These are phyloP conservation scores for Nepenthes mirabilis DNA, from an alignment of 148 eudicot genomes.

Conservation along the genomic window DNA sequence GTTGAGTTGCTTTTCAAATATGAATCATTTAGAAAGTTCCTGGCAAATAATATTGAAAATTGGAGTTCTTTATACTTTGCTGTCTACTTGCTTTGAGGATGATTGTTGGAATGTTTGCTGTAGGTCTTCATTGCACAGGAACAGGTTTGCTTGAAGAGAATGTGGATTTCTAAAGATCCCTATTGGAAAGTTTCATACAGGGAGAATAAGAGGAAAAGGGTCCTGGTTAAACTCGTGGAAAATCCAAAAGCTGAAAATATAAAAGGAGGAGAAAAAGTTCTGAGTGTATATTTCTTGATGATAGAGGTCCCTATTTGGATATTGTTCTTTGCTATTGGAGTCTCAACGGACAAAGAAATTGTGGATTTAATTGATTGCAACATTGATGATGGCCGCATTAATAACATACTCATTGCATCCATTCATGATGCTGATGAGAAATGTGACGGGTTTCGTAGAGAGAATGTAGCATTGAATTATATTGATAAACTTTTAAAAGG, in stretches of 20 bases:
- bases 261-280: slow-evolving; percentile 48
- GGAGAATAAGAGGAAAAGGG: slow-evolving; percentile 44
- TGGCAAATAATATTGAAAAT: too few relatives aligned
- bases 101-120: slow-evolving; percentile 7
- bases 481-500: slow-evolving; percentile 26
- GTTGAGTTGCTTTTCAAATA: too few relatives aligned
- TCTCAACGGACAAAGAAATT: slow-evolving; percentile 57
- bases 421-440: slow-evolving; percentile 70
- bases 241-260: slow-evolving; percentile 38
- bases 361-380: slow-evolving; percentile 55
- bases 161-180: slow-evolving; percentile 61
- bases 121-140: slow-evolving; percentile 96
- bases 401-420: slow-evolving; percentile 70
- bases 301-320: slow-evolving; percentile 82
- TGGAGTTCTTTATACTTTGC: background rate
- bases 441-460: slow-evolving; percentile 47
- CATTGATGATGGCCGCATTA: slow-evolving; percentile 40
- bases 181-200: slow-evolving; percentile 65
- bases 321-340: slow-evolving; percentile 82
- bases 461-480: slow-evolving; percentile 28
- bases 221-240: slow-evolving; percentile 56
- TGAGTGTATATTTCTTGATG: slow-evolving; percentile 38
- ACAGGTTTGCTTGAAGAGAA: slow-evolving; percentile 64
- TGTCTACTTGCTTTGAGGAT: background rate
- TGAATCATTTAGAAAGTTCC: too few relatives aligned